These are phyloP conservation scores for Phytophthora quininea DNA, from an alignment of 352 stramenopile genomes.

Conservation along the genomic window DNA sequence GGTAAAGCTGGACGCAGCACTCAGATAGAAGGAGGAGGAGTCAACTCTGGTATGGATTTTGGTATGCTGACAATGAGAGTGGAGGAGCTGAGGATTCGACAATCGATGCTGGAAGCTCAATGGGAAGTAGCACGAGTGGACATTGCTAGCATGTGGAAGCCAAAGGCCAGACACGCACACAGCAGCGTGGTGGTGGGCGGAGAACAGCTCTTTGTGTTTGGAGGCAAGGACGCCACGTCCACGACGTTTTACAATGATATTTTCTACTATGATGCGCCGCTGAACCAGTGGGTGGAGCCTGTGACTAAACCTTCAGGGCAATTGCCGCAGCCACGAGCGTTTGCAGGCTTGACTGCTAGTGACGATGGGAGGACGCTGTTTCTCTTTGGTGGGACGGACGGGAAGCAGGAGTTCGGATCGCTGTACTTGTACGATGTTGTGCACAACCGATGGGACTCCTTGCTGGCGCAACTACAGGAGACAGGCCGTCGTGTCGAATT, in stretches of 20 bases:
- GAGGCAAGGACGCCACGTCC: constrained; percentile 58
- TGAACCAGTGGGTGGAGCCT: constrained; percentile 65
- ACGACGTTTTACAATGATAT: constrained; percentile 71
- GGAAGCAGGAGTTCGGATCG: constrained; percentile 59
- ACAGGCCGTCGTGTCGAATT: constrained; percentile 56
- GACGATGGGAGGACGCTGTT: constrained; percentile 62
- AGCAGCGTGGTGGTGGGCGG: constrained; percentile 69
- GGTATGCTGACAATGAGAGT: constrained; percentile 60
- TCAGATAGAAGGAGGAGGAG: constrained; percentile 15
- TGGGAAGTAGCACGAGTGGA: constrained; percentile 49
- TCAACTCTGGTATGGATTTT: constrained; percentile 33
- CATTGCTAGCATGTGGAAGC: constrained; percentile 60
- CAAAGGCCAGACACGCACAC: constrained; percentile 58
- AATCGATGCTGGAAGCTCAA: constrained; percentile 55
- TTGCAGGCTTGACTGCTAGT: constrained; percentile 53
- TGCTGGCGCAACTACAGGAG: constrained; percentile 30
- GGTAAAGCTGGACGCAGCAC: constrained; percentile 16
- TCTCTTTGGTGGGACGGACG: constrained; percentile 66
- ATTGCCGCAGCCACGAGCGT: constrained; percentile 49
- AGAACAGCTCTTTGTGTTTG: constrained; percentile 73
- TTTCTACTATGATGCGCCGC: constrained; percentile 72
- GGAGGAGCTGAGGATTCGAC: constrained; percentile 64
- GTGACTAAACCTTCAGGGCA: constrained; percentile 32
- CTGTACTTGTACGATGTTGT: constrained; percentile 64
- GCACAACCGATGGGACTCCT: constrained; percentile 65